A percentile compares a stretch with the other conserved stretches of the same genome.
Evolutionary conservation across 176 grass and related monocot species (phyloP).

Genomic region (Eremochloa ophiuroides): DNA sequence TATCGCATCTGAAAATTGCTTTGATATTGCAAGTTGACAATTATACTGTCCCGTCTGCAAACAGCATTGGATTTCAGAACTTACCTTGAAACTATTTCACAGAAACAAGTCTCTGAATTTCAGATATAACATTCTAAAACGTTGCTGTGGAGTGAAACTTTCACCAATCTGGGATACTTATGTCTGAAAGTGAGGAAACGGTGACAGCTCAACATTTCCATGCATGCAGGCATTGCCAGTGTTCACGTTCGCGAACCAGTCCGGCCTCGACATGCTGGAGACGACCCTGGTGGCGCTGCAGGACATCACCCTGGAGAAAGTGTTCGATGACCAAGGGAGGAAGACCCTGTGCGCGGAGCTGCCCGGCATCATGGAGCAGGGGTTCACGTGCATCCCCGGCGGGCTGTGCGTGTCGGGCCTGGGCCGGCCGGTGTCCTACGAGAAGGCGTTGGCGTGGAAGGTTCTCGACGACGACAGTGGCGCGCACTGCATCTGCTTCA

Average conservation of each 20-base stretch:
- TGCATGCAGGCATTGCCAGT: slow-evolving; percentile 57
- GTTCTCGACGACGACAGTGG: slow-evolving; percentile 55
- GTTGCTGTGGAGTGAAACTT: neutral
- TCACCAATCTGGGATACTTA: neutral
- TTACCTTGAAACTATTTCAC: neutral
- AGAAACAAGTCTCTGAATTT: neutral
- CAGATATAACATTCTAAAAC: neutral
- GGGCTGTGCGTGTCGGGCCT: slow-evolving; percentile 67
- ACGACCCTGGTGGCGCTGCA: slow-evolving; percentile 69
- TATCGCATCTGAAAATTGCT: neutral
- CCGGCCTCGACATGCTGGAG: slow-evolving; percentile 94
- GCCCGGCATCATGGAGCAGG: slow-evolving; percentile 64
- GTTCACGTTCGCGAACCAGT: slow-evolving; percentile 81
- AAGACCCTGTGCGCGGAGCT: slow-evolving; percentile 79
- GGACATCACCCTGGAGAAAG: slow-evolving; percentile 59
- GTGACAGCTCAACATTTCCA: neutral
- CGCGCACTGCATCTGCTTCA: slow-evolving; percentile 73
- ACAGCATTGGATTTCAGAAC: neutral
- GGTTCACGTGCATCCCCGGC: slow-evolving; percentile 57
- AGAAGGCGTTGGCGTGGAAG: slow-evolving; percentile 75
- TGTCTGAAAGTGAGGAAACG: neutral
- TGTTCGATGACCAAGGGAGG: slow-evolving; percentile 60
- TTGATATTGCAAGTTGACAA: neutral
- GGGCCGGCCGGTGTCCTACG: slow-evolving; percentile 74
- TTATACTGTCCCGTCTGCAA: neutral